These are phyloP conservation scores for Macrolepiota dolichaula DNA, from an alignment of 768 basidiomycete species.

Conservation along the genomic window DNA sequence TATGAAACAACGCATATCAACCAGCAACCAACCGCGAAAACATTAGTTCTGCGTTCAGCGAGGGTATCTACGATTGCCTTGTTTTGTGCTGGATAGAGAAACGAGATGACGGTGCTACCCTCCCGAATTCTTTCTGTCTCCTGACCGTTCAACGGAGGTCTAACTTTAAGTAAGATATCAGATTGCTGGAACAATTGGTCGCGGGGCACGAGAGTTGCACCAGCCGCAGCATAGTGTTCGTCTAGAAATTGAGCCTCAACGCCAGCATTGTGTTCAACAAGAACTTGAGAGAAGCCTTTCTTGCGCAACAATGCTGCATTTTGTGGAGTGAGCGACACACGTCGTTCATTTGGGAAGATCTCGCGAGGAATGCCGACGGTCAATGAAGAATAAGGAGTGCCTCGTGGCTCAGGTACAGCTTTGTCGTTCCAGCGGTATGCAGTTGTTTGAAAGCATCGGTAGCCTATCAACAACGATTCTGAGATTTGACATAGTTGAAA, in stretches of 20 bases:
- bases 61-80: constrained; percentile 68
- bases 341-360: constrained; percentile 71
- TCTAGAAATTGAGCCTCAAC: constrained; percentile 74
- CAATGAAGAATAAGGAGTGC: constrained; percentile 65
- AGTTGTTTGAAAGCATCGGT: constrained; percentile 31
- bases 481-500: neutral
- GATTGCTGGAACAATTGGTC: constrained; percentile 65
- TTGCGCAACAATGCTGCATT: constrained; percentile 73
- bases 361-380: constrained; percentile 78
- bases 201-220: constrained; percentile 71
- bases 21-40: constrained; percentile 53
- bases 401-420: constrained; percentile 25
- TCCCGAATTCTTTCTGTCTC: constrained; percentile 64
- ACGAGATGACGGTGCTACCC: constrained; percentile 79
- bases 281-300: constrained; percentile 74
- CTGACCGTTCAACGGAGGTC: constrained; percentile 63
- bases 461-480: constrained; percentile 19
- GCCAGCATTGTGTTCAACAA: constrained; percentile 75
- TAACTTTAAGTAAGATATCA: constrained; percentile 85
- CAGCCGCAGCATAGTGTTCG: constrained; percentile 74
- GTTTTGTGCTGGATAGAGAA: constrained; percentile 83
- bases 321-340: constrained; percentile 79
- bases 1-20: neutral
- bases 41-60: constrained; percentile 62
- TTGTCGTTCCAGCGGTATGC: constrained; percentile 24